phyloP scores from a whole-genome alignment of 257 asterid genomes.

The Plectranthus barbatus region DNA sequence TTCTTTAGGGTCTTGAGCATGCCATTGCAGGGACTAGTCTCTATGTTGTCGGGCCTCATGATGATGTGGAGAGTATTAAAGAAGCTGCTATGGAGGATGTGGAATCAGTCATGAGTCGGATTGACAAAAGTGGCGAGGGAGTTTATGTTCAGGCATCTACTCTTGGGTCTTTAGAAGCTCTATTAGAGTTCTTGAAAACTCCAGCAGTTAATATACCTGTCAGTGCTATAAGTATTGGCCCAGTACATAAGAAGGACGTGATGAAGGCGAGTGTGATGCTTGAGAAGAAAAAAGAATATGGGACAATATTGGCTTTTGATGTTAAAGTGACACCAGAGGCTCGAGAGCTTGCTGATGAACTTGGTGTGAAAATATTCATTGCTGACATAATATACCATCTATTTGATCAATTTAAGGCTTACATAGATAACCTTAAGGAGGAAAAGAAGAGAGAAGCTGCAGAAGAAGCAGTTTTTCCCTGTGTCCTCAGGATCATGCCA shows the following conservation, averaged over 20 bases:
- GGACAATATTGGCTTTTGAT: conserved; percentile 88
- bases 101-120: conserved; percentile 87
- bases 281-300: conserved; percentile 92
- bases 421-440: conserved; percentile 87
- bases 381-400: conserved; percentile 91
- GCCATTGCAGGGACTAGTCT: conserved; percentile 95
- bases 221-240: conserved; percentile 95
- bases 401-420: conserved; percentile 92
- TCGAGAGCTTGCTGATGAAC: conserved; percentile 84
- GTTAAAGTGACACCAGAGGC: conserved; percentile 91
- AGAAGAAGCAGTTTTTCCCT: conserved; percentile 94
- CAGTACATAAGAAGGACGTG: conserved; percentile 89
- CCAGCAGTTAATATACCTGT: conserved; percentile 91
- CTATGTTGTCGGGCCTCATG: conserved; percentile 80
- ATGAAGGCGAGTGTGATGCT: conserved; percentile 99
- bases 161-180: conserved; percentile 92
- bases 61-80: conserved; percentile 66
- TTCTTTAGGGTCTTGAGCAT: conserved; percentile 83
- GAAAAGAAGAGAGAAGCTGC: conserved; percentile 89
- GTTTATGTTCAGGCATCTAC: conserved; percentile 98
- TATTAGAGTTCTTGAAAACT: conserved; percentile 86
- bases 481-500: conserved; percentile 86
- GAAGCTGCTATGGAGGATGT: conserved; percentile 94
- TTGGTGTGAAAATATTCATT: conserved; percentile 71
- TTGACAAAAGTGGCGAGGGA: conserved; percentile 89